Evolutionary conservation across 148 eudicot genomes (phyloP).

Genomic region (Salicornia ramosissima): DNA sequence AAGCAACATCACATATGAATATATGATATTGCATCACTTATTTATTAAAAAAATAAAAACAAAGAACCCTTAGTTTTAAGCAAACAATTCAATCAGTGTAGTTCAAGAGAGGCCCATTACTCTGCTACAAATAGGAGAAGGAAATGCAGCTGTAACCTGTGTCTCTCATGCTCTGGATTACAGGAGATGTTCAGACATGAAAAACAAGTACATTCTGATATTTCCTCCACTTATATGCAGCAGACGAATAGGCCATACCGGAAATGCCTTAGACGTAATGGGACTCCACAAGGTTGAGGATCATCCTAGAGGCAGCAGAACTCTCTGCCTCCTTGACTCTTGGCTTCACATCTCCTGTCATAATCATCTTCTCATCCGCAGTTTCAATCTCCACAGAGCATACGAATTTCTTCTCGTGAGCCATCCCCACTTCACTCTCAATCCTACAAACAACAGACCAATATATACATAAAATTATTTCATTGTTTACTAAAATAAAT

Average conservation of each 20-base stretch:
- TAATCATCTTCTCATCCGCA: conserved; percentile 14
- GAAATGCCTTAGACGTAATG: conserved; percentile 20
- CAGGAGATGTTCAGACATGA: conserved; percentile 7
- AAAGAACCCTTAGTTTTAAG: no score
- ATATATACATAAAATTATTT: not conserved
- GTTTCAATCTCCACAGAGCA: conserved; percentile 60
- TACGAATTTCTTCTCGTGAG: conserved; percentile 50
- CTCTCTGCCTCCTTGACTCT: conserved; percentile 61
- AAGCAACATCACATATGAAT: no score
- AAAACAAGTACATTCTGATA: conserved; percentile 19
- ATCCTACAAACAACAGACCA: conserved; percentile 35
- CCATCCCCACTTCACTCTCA: conserved; percentile 48
- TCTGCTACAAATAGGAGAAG: conserved; percentile 28
- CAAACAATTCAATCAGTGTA: not conserved
- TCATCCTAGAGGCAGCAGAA: conserved; percentile 76
- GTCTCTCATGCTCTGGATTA: conserved; percentile 20
- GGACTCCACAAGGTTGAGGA: conserved; percentile 34
- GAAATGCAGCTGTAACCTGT: conserved; percentile 26
- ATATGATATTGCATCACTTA: no score
- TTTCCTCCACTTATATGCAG: conserved; percentile 36
- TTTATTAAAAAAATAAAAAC: no score
- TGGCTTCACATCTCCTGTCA: conserved; percentile 43
- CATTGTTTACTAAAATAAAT: not conserved
- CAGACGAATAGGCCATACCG: conserved; percentile 20
- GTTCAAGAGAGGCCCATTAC: conserved; percentile 21